Conservation (phyloP, 768 basidiomycete genomes). For the Boletus pseudo-olivaceus region DNA sequence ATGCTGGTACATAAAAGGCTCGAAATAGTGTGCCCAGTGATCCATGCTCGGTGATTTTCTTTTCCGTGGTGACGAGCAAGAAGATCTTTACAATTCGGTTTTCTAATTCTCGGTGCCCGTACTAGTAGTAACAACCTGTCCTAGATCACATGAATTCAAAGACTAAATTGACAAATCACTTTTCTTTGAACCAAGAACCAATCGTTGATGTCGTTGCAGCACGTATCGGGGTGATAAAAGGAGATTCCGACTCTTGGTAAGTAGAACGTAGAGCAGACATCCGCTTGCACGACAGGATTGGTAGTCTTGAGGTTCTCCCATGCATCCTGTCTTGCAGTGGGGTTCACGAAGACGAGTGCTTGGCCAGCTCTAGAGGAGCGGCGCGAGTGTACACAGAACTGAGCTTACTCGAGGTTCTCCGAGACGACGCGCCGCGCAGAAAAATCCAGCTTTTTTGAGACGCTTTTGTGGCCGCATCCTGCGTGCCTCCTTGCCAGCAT, state of each 20-base stretch:
- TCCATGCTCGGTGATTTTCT: no score
- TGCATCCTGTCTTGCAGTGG: conserved; percentile 71
- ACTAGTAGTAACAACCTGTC: no score
- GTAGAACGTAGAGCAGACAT: conserved; percentile 57
- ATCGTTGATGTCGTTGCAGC: conserved; percentile 81
- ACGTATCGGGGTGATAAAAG: conserved; percentile 76
- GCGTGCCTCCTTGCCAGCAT: conserved; percentile 91
- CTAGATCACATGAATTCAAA: no score
- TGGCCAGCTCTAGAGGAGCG: conserved; percentile 66
- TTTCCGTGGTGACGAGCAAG: no score
- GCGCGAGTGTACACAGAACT: neutral
- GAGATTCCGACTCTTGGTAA: conserved; percentile 93
- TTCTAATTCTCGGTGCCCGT: no score
- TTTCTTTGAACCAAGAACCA: conserved; percentile 93
- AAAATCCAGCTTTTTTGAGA: conserved; percentile 81
- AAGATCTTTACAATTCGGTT: no score
- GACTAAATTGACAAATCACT: no score
- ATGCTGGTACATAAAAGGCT: no score
- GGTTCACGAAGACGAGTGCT: conserved; percentile 80
- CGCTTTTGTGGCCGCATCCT: conserved; percentile 75
- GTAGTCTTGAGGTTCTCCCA: conserved; percentile 80
- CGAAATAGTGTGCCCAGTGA: no score
- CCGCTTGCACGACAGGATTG: conserved; percentile 68
- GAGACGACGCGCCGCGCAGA: conserved; percentile 45
- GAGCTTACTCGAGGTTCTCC: conserved; percentile 77